Conservation (phyloP, 805 yeast genomes). For the Schwanniomyces occidentalis region DNA sequence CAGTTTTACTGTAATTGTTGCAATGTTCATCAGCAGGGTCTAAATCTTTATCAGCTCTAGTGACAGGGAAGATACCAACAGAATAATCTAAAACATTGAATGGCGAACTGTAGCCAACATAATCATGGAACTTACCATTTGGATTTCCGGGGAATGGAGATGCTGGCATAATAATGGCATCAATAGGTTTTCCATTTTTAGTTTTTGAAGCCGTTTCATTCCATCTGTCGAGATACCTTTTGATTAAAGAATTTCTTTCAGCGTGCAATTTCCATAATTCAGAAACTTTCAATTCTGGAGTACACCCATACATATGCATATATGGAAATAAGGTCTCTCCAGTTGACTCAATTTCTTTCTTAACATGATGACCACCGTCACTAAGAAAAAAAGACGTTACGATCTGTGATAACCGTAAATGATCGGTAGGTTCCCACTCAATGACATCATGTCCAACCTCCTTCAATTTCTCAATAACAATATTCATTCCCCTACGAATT, state of each 20-base stretch:
- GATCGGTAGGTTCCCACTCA: constrained; percentile 47
- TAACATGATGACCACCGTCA: constrained; percentile 45
- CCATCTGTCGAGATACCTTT: constrained; percentile 35
- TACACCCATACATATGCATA: constrained; percentile 40
- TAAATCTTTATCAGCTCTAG: constrained; percentile 48
- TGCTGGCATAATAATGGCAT: constrained; percentile 49
- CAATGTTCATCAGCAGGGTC: constrained; percentile 31
- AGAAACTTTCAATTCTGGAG: constrained; percentile 36
- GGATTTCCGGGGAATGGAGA: constrained; percentile 46
- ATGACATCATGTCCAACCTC: constrained; percentile 53
- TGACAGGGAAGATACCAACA: constrained; percentile 51
- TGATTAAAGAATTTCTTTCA: constrained; percentile 36
- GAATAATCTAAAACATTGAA: constrained; percentile 27
- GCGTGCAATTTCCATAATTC: constrained; percentile 43
- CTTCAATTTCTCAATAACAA: constrained; percentile 28
- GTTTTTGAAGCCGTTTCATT: constrained; percentile 15
- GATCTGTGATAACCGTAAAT: constrained; percentile 27
- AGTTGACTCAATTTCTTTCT: constrained; percentile 30
- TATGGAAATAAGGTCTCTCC: constrained; percentile 48
- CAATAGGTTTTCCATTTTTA: constrained; percentile 46
- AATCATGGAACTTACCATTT: constrained; percentile 29
- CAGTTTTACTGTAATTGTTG: constrained; percentile 39
- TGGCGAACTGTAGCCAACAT: constrained; percentile 51
- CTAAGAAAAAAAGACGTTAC: constrained; percentile 41
- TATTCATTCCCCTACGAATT: constrained; percentile 45